Percentiles rank a stretch among this genome's conserved stretches.
phyloP scores from a whole-genome alignment of 169 alveolate species.

The Plasmodium malariae region DNA sequence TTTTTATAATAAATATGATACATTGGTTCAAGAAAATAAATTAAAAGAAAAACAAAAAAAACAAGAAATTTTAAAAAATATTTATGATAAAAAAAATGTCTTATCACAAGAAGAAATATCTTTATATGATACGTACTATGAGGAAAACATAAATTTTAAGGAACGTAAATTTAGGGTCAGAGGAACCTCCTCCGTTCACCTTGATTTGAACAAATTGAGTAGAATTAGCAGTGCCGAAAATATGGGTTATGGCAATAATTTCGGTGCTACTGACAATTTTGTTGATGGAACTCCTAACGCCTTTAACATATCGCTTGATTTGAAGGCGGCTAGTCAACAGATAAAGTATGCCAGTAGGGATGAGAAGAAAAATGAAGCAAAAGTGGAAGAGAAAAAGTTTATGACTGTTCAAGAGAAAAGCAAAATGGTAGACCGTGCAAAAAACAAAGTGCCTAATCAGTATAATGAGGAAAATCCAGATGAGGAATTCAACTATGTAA shows the following conservation, averaged over 20 bases:
- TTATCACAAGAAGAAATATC: slow-evolving; percentile 47
- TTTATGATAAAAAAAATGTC: slow-evolving; percentile 57
- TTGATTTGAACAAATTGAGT: too few species aligned
- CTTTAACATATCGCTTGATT: slow-evolving; percentile 19
- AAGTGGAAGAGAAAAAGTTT: background rate
- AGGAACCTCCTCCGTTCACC: background rate
- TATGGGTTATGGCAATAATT: too few species aligned
- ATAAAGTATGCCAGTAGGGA: background rate
- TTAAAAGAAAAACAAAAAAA: slow-evolving; percentile 27
- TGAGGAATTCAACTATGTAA: slow-evolving; percentile 2
- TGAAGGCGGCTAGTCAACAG: background rate
- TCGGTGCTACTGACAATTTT: too few species aligned
- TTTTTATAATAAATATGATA: slow-evolving; percentile 49
- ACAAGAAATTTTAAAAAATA: slow-evolving; percentile 33
- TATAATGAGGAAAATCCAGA: background rate
- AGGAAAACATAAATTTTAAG: slow-evolving; percentile 23
- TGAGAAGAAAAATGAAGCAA: background rate
- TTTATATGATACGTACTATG: slow-evolving; percentile 38
- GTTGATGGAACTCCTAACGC: slow-evolving; percentile 6
- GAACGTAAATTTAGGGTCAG: background rate
- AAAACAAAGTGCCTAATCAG: background rate
- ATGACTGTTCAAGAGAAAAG: background rate
- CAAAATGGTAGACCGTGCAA: background rate
- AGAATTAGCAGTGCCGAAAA: too few species aligned
- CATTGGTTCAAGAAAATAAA: slow-evolving; percentile 12